Conservation (phyloP, 2,329 filamentous ascomycete species). For the Diaporthe citriasiana region DNA sequence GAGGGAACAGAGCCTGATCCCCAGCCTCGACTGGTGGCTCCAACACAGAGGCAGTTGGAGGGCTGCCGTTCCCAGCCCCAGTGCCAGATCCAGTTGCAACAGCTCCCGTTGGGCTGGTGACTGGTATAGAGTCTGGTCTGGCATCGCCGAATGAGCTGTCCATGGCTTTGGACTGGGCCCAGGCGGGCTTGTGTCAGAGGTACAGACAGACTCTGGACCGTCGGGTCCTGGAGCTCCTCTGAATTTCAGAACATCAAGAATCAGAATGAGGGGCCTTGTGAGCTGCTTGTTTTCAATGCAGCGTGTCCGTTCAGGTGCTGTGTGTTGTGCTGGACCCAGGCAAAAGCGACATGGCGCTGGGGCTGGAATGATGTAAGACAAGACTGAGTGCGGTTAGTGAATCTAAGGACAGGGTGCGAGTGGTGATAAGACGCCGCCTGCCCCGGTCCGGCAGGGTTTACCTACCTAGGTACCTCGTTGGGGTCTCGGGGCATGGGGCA, state of each 20-base stretch:
- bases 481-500: not conserved
- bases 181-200: not conserved
- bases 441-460: not conserved
- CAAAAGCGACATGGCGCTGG: not conserved
- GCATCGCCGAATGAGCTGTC: slow-evolving; percentile 41
- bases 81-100: slow-evolving; percentile 14
- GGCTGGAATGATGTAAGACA: slow-evolving; percentile 14
- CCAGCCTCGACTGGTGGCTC: slow-evolving; percentile 24
- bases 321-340: not conserved
- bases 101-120: slow-evolving; percentile 29
- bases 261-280: not conserved
- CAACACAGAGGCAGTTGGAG: slow-evolving; percentile 25
- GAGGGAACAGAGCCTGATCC: slow-evolving; percentile 34
- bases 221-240: slow-evolving; percentile 1
- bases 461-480: not conserved
- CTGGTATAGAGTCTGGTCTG: slow-evolving; percentile 40
- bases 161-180: slow-evolving; percentile 30
- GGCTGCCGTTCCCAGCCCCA: slow-evolving; percentile 4
- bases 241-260: slow-evolving; percentile 4
- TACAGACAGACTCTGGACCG: slow-evolving; percentile 7
- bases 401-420: not conserved
- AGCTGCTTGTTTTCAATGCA: not conserved
- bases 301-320: not conserved
- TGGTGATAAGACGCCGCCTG: not conserved
- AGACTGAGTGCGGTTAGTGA: slow-evolving; percentile 11